These are phyloP conservation scores for Penicillium cinerascens DNA, from an alignment of 495 filamentous ascomycete species.

Conservation along the genomic window DNA sequence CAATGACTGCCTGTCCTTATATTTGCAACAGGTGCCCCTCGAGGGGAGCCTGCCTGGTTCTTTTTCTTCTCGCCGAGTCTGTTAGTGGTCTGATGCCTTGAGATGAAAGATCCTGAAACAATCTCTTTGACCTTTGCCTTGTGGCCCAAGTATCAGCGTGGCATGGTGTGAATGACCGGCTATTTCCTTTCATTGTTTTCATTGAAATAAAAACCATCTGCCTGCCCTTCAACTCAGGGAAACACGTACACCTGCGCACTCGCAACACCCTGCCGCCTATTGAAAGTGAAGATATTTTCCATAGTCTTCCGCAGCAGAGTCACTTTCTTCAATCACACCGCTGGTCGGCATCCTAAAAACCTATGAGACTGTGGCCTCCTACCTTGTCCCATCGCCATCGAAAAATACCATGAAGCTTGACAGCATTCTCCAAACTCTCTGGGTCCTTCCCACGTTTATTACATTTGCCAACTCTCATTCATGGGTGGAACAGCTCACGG, in stretches of 20 bases:
- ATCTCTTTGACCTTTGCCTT: constrained; percentile 9
- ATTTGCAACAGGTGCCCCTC: constrained; percentile 16
- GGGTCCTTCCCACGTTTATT: constrained; percentile 34
- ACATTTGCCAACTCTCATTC: constrained; percentile 55
- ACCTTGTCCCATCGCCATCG: neutral
- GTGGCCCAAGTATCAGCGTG: constrained; percentile 6
- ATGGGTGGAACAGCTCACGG: constrained; percentile 73
- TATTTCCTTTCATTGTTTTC: neutral
- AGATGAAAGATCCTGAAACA: constrained; percentile 2
- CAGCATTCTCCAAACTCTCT: constrained; percentile 11
- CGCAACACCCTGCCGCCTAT: neutral
- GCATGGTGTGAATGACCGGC: constrained; percentile 9
- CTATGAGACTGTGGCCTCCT: neutral
- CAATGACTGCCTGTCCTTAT: constrained; percentile 5
- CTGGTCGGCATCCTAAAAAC: constrained; percentile 10
- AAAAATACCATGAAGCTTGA: neutral
- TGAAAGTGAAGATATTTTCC: neutral
- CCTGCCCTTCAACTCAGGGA: neutral
- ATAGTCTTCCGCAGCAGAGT: neutral
- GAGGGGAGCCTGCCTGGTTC: neutral
- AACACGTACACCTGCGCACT: neutral
- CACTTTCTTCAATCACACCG: constrained; percentile 1
- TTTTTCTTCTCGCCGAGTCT: constrained; percentile 4
- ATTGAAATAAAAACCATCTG: neutral
- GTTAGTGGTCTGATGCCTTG: constrained; percentile 4